Percentiles rank a stretch among this genome's conserved stretches.
Evolutionary conservation across 805 yeast species (phyloP).

Genomic region (Grigorovia jiainica): DNA sequence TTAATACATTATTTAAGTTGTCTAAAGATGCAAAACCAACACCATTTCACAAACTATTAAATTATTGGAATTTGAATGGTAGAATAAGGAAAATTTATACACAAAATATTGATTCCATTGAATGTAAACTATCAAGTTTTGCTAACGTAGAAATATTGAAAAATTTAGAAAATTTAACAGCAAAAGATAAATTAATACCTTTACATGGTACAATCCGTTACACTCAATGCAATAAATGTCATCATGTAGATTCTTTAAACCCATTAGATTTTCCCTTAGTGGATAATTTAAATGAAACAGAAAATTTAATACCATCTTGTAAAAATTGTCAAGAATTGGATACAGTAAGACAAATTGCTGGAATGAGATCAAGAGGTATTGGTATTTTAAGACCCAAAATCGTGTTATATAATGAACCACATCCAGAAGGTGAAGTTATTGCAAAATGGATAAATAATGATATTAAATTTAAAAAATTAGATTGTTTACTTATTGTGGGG

Average conservation of each 20-base stretch:
- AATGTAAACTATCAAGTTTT: conserved; percentile 43
- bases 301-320: conserved; percentile 43
- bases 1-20: conserved; percentile 49
- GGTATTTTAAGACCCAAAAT: conserved; percentile 59
- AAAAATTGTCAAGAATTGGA: conserved; percentile 56
- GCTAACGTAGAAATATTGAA: conserved; percentile 25
- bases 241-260: conserved; percentile 43
- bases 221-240: conserved; percentile 72
- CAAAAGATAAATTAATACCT: conserved; percentile 47
- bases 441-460: conserved; percentile 68
- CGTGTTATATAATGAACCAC: conserved; percentile 62
- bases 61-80: conserved; percentile 49
- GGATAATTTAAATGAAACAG: neutral
- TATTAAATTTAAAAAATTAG: conserved; percentile 48
- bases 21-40: conserved; percentile 57
- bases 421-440: conserved; percentile 83
- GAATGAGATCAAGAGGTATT: conserved; percentile 55
- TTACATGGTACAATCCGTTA: conserved; percentile 74
- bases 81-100: conserved; percentile 70
- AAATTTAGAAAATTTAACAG: conserved; percentile 8
- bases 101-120: conserved; percentile 81
- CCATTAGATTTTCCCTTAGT: conserved; percentile 36
- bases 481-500: conserved; percentile 73
- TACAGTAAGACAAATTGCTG: conserved; percentile 43
- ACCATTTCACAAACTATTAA: conserved; percentile 58